phyloP scores from a whole-genome alignment of 2,329 filamentous ascomycete genomes.

The Penicillium nordicum region DNA sequence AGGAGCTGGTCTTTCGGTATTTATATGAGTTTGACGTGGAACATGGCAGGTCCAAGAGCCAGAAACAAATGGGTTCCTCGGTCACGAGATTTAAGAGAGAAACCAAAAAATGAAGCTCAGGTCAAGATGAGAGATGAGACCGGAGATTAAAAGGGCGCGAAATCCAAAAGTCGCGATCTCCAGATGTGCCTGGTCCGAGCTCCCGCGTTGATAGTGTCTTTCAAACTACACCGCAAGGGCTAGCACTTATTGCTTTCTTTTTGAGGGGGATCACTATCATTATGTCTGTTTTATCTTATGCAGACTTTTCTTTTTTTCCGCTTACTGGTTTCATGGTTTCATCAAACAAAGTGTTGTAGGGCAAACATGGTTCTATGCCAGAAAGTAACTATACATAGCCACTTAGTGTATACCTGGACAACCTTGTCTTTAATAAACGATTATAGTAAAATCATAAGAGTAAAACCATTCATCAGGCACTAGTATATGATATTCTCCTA shows the following conservation, averaged over 20 bases:
- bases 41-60: conserved; percentile 29
- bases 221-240: not conserved
- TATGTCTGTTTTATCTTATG: not conserved
- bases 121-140: conserved; percentile 3
- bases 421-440: not conserved
- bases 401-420: not conserved
- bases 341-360: not conserved
- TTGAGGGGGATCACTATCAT: not conserved
- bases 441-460: too few species aligned
- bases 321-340: not conserved
- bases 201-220: conserved; percentile 18
- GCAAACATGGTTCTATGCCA: not conserved
- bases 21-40: conserved; percentile 16
- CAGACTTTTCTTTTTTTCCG: not conserved
- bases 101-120: conserved; percentile 1
- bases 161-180: conserved; percentile 39
- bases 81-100: not conserved
- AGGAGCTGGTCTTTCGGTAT: not conserved
- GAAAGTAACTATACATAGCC: not conserved
- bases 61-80: not conserved
- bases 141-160: conserved; percentile 21
- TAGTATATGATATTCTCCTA: not conserved
- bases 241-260: not conserved
- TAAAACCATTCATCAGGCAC: not conserved
- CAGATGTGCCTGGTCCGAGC: conserved; percentile 37